These are phyloP conservation scores for Fusarium multiceps DNA, from an alignment of 2,329 filamentous ascomycete genomes.

Conservation along the genomic window DNA sequence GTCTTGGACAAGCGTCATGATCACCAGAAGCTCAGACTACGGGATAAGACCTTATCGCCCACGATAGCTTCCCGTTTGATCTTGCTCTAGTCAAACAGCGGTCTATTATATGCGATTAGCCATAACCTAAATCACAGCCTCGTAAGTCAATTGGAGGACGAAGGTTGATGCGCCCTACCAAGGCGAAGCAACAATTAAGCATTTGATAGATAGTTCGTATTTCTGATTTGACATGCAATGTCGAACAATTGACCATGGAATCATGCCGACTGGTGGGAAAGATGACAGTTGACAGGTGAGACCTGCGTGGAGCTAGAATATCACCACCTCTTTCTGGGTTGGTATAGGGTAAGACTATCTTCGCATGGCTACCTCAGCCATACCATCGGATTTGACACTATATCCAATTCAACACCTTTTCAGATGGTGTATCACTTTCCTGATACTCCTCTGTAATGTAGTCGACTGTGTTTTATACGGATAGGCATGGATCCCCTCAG, in stretches of 20 bases:
- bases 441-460: neutral
- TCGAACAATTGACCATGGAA: neutral
- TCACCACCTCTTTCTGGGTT: too few relatives aligned
- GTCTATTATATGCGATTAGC: neutral
- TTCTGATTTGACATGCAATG: too few relatives aligned
- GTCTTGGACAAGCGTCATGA: constrained; percentile 7
- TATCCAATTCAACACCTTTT: too few relatives aligned
- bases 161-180: neutral
- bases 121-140: neutral
- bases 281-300: neutral
- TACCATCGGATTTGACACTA: too few relatives aligned
- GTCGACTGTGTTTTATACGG: rapidly evolving
- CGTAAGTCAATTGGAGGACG: neutral
- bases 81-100: neutral
- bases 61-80: neutral
- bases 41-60: neutral
- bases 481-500: too few relatives aligned
- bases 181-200: neutral
- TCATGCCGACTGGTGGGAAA: neutral
- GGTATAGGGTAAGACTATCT: neutral
- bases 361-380: too few relatives aligned
- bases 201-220: neutral
- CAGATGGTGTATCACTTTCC: neutral
- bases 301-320: neutral
- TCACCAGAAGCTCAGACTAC: neutral